A percentile compares a stretch with the other conserved stretches of the same genome.
These are phyloP conservation scores for Backusella psychrophila DNA, from an alignment of 192 early-diverging fungal species.

Conservation along the genomic window DNA sequence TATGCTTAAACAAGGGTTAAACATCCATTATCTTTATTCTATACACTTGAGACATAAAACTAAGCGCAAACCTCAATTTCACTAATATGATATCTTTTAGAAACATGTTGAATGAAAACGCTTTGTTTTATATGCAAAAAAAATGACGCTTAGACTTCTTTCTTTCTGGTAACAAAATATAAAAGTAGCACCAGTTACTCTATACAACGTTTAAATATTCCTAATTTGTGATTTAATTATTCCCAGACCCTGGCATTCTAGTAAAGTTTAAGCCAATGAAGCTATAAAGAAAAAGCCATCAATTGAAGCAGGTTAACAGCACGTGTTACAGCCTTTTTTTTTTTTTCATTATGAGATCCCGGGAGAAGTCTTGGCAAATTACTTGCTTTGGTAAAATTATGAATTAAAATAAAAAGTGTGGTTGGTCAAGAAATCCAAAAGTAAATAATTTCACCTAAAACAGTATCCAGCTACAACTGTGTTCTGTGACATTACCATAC, in stretches of 20 bases:
- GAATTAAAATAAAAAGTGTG: constrained; percentile 7
- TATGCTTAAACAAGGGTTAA: background rate
- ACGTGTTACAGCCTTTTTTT: constrained; percentile 1
- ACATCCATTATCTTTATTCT: background rate
- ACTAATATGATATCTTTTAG: background rate
- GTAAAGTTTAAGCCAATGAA: background rate
- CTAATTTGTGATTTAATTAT: constrained; percentile 15
- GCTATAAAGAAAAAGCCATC: background rate
- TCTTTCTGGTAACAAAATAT: background rate
- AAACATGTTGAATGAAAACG: background rate
- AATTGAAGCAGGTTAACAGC: background rate
- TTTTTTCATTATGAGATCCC: background rate
- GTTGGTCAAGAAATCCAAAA: constrained; percentile 8
- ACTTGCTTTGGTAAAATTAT: background rate
- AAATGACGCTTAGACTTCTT: background rate
- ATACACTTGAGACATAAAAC: background rate
- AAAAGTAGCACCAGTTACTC: background rate
- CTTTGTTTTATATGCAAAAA: background rate
- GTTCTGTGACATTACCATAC: background rate
- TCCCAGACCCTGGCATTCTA: constrained; percentile 8
- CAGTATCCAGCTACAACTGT: background rate
- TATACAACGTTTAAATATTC: constrained; percentile 2
- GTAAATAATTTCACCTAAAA: constrained; percentile 19
- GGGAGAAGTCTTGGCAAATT: constrained; percentile 14
- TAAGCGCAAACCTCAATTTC: background rate